A percentile compares a stretch with the other conserved stretches of the same genome.
These are phyloP conservation scores for Metarhizium anisopliae DNA, from an alignment of 2,329 filamentous ascomycete species.

Conservation along the genomic window DNA sequence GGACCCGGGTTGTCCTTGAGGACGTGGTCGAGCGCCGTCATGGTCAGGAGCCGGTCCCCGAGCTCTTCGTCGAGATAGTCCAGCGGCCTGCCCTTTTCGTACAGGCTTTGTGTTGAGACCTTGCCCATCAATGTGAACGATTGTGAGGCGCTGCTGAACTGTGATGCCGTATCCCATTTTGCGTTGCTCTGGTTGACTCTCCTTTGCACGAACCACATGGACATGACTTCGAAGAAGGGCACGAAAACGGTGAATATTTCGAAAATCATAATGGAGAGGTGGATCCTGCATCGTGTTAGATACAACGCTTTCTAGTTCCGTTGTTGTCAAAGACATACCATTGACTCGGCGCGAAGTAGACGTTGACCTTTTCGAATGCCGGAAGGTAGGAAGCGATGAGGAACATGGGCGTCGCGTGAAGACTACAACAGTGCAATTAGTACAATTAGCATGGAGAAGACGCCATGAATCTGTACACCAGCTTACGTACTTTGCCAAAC, in stretches of 20 bases:
- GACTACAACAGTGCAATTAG: slow-evolving; percentile 21
- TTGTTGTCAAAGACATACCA: slow-evolving; percentile 31
- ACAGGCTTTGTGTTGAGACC: neutral
- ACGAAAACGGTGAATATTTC: slow-evolving; percentile 54
- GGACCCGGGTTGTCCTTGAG: slow-evolving; percentile 48
- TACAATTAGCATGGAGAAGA: too few relatives aligned
- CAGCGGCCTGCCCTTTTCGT: slow-evolving; percentile 3
- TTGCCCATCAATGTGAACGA: slow-evolving; percentile 9
- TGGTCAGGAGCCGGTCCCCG: slow-evolving; percentile 41
- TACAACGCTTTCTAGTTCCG: too few relatives aligned
- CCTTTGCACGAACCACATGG: slow-evolving; percentile 24
- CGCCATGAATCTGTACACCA: too few relatives aligned
- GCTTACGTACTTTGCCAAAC: slow-evolving; percentile 29
- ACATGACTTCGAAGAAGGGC: slow-evolving; percentile 46
- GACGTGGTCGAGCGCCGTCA: slow-evolving; percentile 52
- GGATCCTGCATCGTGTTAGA: slow-evolving; percentile 17
- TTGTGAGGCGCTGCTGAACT: neutral
- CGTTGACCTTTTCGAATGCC: slow-evolving; percentile 38
- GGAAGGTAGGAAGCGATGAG: slow-evolving; percentile 45
- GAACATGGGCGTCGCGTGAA: slow-evolving; percentile 57
- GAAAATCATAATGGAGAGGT: slow-evolving; percentile 50
- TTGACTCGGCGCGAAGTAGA: slow-evolving; percentile 45
- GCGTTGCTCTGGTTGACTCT: slow-evolving; percentile 12
- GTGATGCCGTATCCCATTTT: slow-evolving; percentile 10
- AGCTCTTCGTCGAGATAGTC: slow-evolving; percentile 8